These are phyloP conservation scores for Corrigiola litoralis DNA, from an alignment of 179 eudicot genomes.

Conservation along the genomic window DNA sequence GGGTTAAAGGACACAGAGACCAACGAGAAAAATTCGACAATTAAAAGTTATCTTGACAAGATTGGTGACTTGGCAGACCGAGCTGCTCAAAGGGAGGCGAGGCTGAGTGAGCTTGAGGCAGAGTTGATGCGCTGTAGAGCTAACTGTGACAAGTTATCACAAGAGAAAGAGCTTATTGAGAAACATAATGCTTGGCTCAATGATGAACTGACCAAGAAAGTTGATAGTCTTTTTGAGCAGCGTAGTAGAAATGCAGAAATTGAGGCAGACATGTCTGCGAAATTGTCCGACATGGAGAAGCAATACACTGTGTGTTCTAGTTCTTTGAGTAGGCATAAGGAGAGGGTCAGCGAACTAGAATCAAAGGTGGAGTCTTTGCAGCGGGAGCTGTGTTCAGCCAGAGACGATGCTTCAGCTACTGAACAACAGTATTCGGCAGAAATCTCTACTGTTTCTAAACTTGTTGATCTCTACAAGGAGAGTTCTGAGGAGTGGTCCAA, in stretches of 20 bases:
- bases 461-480: conserved; percentile 89
- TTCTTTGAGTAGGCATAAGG: conserved; percentile 44
- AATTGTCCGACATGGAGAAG: conserved; percentile 62
- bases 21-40: conserved; percentile 63
- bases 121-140: conserved; percentile 58
- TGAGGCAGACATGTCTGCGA: conserved; percentile 75
- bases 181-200: conserved; percentile 92
- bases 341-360: conserved; percentile 66
- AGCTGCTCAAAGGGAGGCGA: conserved; percentile 64
- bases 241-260: conserved; percentile 55
- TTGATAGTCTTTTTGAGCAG: conserved; percentile 55
- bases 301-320: conserved; percentile 33
- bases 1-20: conserved; percentile 73
- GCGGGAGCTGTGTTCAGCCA: conserved; percentile 61
- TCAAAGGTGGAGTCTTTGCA: conserved; percentile 59
- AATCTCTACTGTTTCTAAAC: conserved; percentile 74
- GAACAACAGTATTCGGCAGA: conserved; percentile 64
- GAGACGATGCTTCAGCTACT: conserved; percentile 61
- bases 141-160: conserved; percentile 47
- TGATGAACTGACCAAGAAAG: conserved; percentile 68
- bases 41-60: conserved; percentile 74
- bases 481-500: conserved; percentile 96
- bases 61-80: conserved; percentile 63
- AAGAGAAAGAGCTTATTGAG: conserved; percentile 91
- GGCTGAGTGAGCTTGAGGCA: conserved; percentile 59